phyloP scores from a whole-genome alignment of 163 green algal species.

The Scenedesmus sp. region DNA sequence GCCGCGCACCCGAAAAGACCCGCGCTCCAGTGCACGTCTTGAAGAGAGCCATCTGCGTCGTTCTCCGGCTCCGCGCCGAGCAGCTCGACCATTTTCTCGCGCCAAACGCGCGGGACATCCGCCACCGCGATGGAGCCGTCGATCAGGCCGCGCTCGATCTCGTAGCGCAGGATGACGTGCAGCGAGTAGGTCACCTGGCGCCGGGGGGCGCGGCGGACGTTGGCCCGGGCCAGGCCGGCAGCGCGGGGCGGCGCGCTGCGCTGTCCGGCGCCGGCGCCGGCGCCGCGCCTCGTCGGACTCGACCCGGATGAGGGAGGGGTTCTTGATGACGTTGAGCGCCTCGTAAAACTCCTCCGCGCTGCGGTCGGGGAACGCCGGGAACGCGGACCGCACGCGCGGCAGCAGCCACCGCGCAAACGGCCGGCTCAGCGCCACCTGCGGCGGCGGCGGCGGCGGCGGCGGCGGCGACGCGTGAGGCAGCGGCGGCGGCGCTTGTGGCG shows the following conservation, averaged over 20 bases:
- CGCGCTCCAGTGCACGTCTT: slow-evolving; percentile 87
- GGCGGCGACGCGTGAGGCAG: too few relatives aligned
- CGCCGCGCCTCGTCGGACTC: slow-evolving; percentile 59
- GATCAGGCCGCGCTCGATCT: slow-evolving; percentile 86
- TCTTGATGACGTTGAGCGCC: slow-evolving; percentile 77
- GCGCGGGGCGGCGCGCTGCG: neutral
- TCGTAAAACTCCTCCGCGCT: slow-evolving; percentile 76
- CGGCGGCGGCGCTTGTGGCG: too few relatives aligned
- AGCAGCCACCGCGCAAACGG: slow-evolving; percentile 37
- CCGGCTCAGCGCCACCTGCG: slow-evolving; percentile 23
- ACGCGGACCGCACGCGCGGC: slow-evolving; percentile 18
- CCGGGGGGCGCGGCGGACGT: too few relatives aligned
- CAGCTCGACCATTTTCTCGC: slow-evolving; percentile 84
- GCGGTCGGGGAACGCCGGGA: slow-evolving; percentile 39
- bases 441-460: too few relatives aligned
- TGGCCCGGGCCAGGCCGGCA: too few relatives aligned
- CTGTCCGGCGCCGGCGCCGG: neutral
- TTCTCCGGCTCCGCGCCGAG: slow-evolving; percentile 71
- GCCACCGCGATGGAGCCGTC: slow-evolving; percentile 72
- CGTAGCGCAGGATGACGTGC: slow-evolving; percentile 90
- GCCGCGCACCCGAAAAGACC: slow-evolving; percentile 75
- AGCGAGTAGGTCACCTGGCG: slow-evolving; percentile 61
- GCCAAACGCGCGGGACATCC: slow-evolving; percentile 81
- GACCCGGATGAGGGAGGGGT: slow-evolving; percentile 61
- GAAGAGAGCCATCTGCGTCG: slow-evolving; percentile 76